Conservation (phyloP, 257 asterid species). For the Gentiana dahurica region DNA sequence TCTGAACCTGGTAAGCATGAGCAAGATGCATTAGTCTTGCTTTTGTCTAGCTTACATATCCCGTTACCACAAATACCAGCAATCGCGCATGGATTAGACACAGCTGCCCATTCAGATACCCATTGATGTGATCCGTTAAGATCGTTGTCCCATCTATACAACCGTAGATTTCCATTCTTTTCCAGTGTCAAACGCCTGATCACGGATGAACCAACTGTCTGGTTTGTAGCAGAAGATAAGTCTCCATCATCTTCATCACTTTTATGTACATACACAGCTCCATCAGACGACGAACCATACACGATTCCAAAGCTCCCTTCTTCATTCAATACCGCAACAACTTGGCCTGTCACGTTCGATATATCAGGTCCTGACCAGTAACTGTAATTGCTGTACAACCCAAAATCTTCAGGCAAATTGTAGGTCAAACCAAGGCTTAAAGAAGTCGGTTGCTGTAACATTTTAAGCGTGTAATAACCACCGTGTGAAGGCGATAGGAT, state of each 20-base stretch:
- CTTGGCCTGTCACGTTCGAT: conserved; percentile 71
- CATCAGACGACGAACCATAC: conserved; percentile 60
- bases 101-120: conserved; percentile 95
- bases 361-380: conserved; percentile 86
- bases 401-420: conserved; percentile 38
- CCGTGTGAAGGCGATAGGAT: conserved; percentile 33
- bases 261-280: conserved; percentile 74
- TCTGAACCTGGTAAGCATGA: conserved; percentile 43
- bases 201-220: conserved; percentile 29
- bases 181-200: conserved; percentile 51
- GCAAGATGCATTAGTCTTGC: conserved; percentile 69
- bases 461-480: conserved; percentile 68
- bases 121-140: conserved; percentile 73
- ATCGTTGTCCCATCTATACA: conserved; percentile 75
- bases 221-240: conserved; percentile 34
- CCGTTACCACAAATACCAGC: conserved; percentile 86
- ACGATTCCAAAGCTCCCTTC: conserved; percentile 75
- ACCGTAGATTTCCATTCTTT: conserved; percentile 61
- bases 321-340: conserved; percentile 49
- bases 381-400: conserved; percentile 32
- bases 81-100: conserved; percentile 67
- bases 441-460: conserved; percentile 74
- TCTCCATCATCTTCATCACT: conserved; percentile 53
- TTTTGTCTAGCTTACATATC: conserved; percentile 54
- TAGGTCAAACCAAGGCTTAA: conserved; percentile 61